Base-by-base conservation (phyloP, 129 eudicot genomes). In the Escallonia rubra region DNA sequence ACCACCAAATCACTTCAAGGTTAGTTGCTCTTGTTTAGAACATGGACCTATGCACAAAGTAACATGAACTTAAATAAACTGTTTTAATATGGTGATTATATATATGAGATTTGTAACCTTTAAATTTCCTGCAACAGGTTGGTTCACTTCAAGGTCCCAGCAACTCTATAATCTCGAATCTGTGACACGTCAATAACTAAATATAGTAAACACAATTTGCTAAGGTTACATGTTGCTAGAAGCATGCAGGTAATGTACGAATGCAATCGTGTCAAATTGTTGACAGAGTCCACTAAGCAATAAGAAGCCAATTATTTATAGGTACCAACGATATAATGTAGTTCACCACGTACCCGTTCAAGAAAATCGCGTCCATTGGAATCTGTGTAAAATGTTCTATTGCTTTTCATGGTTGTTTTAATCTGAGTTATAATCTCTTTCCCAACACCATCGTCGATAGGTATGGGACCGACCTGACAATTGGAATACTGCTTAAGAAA, bases 91-190 rank as follows among this genome's bases (percentile, higher is more conserved):
- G 34, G 34, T 23, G 34, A 23, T 23, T 23, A 23, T 23, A 23
- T 23, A 23, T 23, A 23, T 23, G 34, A 23, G 34, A 23, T 23
- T 23, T 23, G 34, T 23, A 23, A 23, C 34, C 34, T 23, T 23
- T 23, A 23, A 23, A 23, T 0, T 23, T 23, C 34, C 34, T 5
- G 96, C 99, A 57, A 86, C 82, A 61, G 96, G 99, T 73, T 93
- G 89, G 79, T 86, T 84, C 54, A 93, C 96, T 86, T 93, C 81
- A 79, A 93, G 90, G 63, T 84, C 63, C 99, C 99, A 93, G 68
- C 96, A 61, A 91, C 68, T 79, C 99, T 84, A 55, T 84, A 89
- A 82, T 93, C 92, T 66, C 95, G 87, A 80, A 93, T 84, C 96
- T 93, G 89, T 54, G 46, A 78, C 67, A 65, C 11, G 34, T 23